Percentiles rank a stretch among this genome's conserved stretches.
phyloP scores from a whole-genome alignment of 2,329 filamentous ascomycete species.

The Fusarium coicis region DNA sequence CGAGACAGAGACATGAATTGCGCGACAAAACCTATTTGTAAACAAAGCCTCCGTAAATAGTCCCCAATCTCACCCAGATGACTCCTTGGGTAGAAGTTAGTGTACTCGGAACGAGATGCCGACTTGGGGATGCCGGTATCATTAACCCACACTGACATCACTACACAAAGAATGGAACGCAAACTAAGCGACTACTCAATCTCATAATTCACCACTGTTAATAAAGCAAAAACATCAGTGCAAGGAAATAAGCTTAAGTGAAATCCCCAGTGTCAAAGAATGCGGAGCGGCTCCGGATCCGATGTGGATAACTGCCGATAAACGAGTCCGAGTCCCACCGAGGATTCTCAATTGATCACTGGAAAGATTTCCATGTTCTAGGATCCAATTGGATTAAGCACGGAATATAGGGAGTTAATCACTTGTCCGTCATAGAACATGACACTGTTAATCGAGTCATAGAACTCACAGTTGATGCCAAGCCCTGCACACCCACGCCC shows the following conservation, averaged over 20 bases:
- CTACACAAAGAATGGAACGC: neutral
- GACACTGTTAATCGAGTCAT: conserved; percentile 2
- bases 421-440: conserved; percentile 4
- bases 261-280: neutral
- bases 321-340: neutral
- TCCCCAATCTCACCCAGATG: fast-evolving
- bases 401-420: neutral
- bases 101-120: neutral
- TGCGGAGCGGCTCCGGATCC: neutral
- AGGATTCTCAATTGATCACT: conserved; percentile 16
- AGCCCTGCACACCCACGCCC: conserved; percentile 6
- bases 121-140: neutral
- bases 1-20: no score
- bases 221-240: neutral
- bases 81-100: neutral
- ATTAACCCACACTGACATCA: neutral
- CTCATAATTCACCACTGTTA: neutral
- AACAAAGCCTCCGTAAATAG: neutral
- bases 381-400: neutral
- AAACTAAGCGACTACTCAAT: neutral
- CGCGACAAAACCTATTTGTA: fast-evolving
- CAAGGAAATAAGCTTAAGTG: neutral
- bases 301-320: neutral
- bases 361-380: neutral
- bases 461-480: conserved; percentile 3